These are phyloP conservation scores for Pseudoscleropodium purum DNA, from an alignment of 225 moss, liverwort and hornwort species.

Conservation along the genomic window DNA sequence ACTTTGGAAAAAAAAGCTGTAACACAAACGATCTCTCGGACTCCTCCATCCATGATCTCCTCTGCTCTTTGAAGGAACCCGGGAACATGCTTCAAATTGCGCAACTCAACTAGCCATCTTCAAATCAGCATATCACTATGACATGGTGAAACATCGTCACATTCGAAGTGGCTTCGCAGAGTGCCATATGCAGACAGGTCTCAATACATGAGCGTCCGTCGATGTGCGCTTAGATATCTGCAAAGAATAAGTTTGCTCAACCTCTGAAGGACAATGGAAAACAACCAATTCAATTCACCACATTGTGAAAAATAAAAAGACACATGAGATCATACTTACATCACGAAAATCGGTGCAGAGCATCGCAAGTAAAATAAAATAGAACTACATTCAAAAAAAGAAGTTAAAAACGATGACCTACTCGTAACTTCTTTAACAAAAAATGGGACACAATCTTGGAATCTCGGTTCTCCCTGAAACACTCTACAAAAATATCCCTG, in stretches of 20 bases:
- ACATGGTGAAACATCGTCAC: neutral
- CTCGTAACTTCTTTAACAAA: neutral
- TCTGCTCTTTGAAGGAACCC: slow-evolving; percentile 46
- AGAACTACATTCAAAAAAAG: neutral
- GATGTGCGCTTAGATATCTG: neutral
- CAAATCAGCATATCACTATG: neutral
- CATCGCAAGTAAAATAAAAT: neutral
- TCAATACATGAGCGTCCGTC: neutral
- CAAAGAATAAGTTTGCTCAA: neutral
- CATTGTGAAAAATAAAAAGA: neutral
- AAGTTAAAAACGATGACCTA: neutral
- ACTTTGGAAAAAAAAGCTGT: no score
- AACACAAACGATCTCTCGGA: neutral
- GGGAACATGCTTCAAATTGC: slow-evolving; percentile 70
- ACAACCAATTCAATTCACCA: neutral
- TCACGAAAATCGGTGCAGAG: neutral
- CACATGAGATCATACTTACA: neutral
- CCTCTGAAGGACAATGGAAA: no score
- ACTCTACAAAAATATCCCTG: neutral
- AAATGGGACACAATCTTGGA: no score
- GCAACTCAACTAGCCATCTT: neutral
- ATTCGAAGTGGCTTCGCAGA: neutral
- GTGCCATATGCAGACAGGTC: neutral
- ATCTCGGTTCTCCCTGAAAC: neutral
- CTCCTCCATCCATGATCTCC: slow-evolving; percentile 53